Evolutionary conservation across 2,329 filamentous ascomycete species (phyloP).

Genomic region (Fulvia fulva): DNA sequence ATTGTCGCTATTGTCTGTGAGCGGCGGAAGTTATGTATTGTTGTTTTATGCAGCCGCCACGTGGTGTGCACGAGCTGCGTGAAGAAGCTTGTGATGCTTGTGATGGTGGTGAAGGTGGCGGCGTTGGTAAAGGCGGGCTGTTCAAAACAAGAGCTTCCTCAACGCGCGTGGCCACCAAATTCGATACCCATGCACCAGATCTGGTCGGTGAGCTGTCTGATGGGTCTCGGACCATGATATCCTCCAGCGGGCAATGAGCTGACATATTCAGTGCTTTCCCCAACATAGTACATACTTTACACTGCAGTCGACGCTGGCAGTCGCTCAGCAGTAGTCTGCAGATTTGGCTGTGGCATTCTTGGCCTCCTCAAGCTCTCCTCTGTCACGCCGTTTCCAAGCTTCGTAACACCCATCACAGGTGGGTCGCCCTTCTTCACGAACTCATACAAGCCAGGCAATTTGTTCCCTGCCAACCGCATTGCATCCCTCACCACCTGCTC

Average conservation of each 20-base stretch:
- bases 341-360: constrained; percentile 34
- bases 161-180: background rate
- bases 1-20: background rate
- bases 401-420: constrained; percentile 87
- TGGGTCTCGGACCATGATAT: background rate
- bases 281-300: background rate
- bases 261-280: background rate
- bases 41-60: background rate
- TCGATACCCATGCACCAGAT: background rate
- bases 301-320: constrained; percentile 25
- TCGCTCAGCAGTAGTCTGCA: constrained; percentile 26
- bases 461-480: constrained; percentile 88
- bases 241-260: background rate
- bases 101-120: background rate
- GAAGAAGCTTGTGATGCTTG: background rate
- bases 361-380: constrained; percentile 79
- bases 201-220: background rate
- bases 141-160: background rate
- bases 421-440: constrained; percentile 91
- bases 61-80: background rate
- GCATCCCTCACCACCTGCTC: constrained; percentile 93
- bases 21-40: background rate
- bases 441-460: constrained; percentile 86
- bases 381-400: constrained; percentile 75
- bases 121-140: too few species aligned